Base-by-base conservation (phyloP, 2,329 filamentous ascomycete genomes). In the Aspergillus ibericus region DNA sequence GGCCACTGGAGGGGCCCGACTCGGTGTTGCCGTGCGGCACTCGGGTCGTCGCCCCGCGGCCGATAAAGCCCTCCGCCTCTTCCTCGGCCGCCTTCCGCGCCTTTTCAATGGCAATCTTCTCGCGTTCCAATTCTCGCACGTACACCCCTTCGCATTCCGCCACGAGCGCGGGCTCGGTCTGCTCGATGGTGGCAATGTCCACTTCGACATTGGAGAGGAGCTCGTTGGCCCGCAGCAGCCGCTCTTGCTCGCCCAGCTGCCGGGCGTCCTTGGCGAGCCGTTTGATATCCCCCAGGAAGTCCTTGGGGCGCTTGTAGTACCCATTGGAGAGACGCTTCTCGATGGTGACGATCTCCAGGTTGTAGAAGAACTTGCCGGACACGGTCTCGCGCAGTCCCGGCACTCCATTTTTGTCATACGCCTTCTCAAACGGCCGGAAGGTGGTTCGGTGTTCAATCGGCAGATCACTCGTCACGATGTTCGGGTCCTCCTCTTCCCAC, bases 301-400 rank as follows among this genome's bases (percentile, higher is more conserved):
- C 93, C 67, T 88, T 88, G 0, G 93, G 91, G 10, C 93, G 87
- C 66, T 92, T 91, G 76, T 99, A 99, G 76, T 92, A 99, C 5
- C 95, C 95, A 72, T 99, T 98, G 4, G 92, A 96, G 34, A 99
- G 81, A n/a, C 95, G 88, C 72, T 96, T 92, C 78, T 99, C 95
- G 54, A 99, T 97, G 1, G 90, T 93, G 3, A 89, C 89, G 10
- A 93, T 90, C 70, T 98, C 93, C 47, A 99, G 81, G 66, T 99
- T 99, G 80, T 97, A 98, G 74, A 88, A 98, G 74, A 93, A 95
- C 73, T 95, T 96, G 58, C 87, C 87, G 1, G 87, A 91, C 1
- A 83, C 83, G 5, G 85, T 87, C 64, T 98, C 90, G 38, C 86
- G 81, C 46, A 99, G 80, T 15, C 93, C 92, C 40, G 86, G 82